Conservation (phyloP, 768 basidiomycete genomes). For the Artomyces pyxidatus region DNA sequence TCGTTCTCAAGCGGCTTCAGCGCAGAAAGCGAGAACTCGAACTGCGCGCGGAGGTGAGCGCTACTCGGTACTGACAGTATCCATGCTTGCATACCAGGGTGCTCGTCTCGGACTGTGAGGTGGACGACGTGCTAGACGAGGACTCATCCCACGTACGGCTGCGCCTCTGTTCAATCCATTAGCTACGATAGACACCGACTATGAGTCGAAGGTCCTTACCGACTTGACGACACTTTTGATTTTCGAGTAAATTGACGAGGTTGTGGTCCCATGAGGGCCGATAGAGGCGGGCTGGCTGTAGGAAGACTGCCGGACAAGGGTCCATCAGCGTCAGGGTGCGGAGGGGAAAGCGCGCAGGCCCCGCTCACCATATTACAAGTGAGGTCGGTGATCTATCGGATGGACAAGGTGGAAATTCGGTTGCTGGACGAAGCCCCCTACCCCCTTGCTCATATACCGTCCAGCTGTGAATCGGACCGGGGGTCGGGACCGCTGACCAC, state of each 20-base stretch:
- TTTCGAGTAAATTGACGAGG: neutral
- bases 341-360: neutral
- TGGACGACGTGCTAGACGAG: constrained; percentile 12
- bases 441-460: constrained; percentile 1
- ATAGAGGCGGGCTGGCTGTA: neutral
- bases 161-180: neutral
- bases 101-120: constrained; percentile 22
- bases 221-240: neutral
- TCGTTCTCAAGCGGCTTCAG: neutral
- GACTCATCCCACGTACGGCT: neutral
- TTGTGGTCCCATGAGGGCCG: neutral
- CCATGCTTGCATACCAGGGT: constrained; percentile 19
- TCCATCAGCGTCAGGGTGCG: neutral
- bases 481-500: neutral
- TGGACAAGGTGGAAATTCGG: constrained; percentile 1
- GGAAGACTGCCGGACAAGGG: too few species aligned
- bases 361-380: neutral
- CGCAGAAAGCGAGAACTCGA: constrained; percentile 18
- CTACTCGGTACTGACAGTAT: neutral
- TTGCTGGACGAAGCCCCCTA: neutral
- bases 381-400: constrained; percentile 2
- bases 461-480: neutral
- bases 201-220: neutral
- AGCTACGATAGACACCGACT: too few species aligned
- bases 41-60: constrained; percentile 5